These are phyloP conservation scores for Sugiyamaella sp. DNA, from an alignment of 1,139 yeast genomes.

Conservation along the genomic window DNA sequence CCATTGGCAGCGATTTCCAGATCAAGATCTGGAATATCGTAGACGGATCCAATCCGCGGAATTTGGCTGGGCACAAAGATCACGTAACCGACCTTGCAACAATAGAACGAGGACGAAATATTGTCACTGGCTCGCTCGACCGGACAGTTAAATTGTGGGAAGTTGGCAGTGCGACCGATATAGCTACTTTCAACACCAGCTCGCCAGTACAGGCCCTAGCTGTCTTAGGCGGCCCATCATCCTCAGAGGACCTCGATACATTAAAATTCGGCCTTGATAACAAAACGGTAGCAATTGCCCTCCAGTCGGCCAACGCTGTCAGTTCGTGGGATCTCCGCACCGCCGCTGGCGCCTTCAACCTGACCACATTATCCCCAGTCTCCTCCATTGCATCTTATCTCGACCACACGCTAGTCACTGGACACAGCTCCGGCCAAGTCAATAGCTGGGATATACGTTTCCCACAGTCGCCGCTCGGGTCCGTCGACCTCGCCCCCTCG, in stretches of 20 bases:
- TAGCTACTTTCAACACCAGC: slow-evolving; percentile 45
- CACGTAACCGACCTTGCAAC: slow-evolving; percentile 51
- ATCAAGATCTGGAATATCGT: slow-evolving; percentile 59
- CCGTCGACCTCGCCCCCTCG: slow-evolving; percentile 1
- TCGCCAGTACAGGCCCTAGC: slow-evolving; percentile 24
- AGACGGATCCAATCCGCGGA: slow-evolving; percentile 54
- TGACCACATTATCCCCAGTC: slow-evolving; percentile 5
- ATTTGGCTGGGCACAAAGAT: slow-evolving; percentile 51
- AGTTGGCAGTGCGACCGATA: slow-evolving; percentile 55
- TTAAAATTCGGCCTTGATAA: slow-evolving; percentile 47
- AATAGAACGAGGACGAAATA: slow-evolving; percentile 66
- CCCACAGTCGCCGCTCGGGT: slow-evolving; percentile 8
- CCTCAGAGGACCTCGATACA: slow-evolving; percentile 8
- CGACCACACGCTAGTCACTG: slow-evolving; percentile 31
- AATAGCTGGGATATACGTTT: slow-evolving; percentile 23
- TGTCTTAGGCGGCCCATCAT: slow-evolving; percentile 20
- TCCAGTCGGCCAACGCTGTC: slow-evolving; percentile 46
- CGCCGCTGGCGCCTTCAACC: background rate
- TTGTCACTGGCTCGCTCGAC: slow-evolving; percentile 50
- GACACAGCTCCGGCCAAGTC: slow-evolving; percentile 21
- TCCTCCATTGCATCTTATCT: slow-evolving; percentile 21
- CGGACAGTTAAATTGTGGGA: slow-evolving; percentile 68
- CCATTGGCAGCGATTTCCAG: slow-evolving; percentile 58
- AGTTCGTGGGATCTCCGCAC: slow-evolving; percentile 24
- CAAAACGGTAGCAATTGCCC: slow-evolving; percentile 48